Base-by-base conservation (phyloP, 1,284 basidiomycete genomes). In the Cryptococcus floricola region DNA sequence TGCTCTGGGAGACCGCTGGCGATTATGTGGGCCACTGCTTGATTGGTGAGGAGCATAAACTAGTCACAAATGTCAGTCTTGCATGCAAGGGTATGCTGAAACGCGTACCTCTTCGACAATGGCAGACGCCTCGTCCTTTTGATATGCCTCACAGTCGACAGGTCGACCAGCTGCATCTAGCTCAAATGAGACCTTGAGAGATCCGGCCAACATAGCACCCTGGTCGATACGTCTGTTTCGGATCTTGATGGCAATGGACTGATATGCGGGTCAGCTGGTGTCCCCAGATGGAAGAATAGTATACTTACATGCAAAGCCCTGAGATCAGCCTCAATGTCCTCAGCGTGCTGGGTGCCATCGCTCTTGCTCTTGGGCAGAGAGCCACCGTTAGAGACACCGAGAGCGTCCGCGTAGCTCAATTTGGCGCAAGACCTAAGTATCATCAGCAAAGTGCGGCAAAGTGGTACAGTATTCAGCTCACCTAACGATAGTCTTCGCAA, bases 41-140 rank as follows among this genome's bases (percentile, higher is more conserved):
- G 86, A 73, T 98, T 98, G 61, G 90, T 86, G 56, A 93, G 81
- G 7, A 98, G 78, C 91, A 98, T 98, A 78, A 95, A 94, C 88
- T 93, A 54, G 44, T 48, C 25, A 57, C 16, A 52, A 23, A 39
- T 39, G 31, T 57, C 56, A 63, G 56, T 25, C n/a, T 23, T 16
- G 23, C 2, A 18, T 25, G 10, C 12, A 14, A 2, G 9, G 19
- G n/a, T 25, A 42, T 13, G 28, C 51, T 37, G 19, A 50, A 47
- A 45, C 38, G 58, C 75, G 57, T 68, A 91, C 90, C 83, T 98
- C 96, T 77, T 98, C 91, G 44, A 98, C 84, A 31, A 98, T 77
- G 45, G 82, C 81, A 65, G 94, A 87, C 8, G 94, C 87, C 55
- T 93, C 87, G 34, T 76, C 84, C 51, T 81, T 80, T 34, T 84